A percentile compares a stretch with the other conserved stretches of the same genome.
Evolutionary conservation across 768 basidiomycete species (phyloP).

Genomic region (Pisolithus microcarpus): DNA sequence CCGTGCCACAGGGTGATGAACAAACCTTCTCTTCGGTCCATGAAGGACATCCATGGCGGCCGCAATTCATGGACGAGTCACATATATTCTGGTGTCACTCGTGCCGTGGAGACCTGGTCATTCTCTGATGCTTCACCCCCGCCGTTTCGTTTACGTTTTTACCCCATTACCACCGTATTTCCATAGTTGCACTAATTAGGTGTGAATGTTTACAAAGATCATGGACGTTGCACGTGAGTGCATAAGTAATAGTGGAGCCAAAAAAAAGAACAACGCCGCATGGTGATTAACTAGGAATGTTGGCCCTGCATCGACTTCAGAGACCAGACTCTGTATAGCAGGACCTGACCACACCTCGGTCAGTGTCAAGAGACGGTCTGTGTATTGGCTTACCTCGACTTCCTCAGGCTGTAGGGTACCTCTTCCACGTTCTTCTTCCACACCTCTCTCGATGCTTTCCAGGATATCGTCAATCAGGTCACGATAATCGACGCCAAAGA

Average conservation of each 20-base stretch:
- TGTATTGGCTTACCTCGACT: slow-evolving; percentile 49
- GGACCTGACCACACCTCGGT: slow-evolving; percentile 35
- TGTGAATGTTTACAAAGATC: slow-evolving; percentile 10
- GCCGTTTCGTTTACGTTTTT: not conserved
- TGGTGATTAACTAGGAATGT: slow-evolving; percentile 3
- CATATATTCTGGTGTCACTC: slow-evolving; percentile 88
- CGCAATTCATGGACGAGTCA: slow-evolving; percentile 81
- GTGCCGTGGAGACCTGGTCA: slow-evolving; percentile 75
- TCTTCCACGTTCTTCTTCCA: slow-evolving; percentile 59
- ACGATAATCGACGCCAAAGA: slow-evolving; percentile 83
- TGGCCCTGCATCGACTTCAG: slow-evolving; percentile 22
- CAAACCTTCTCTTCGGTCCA: not conserved
- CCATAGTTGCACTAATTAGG: slow-evolving; percentile 16
- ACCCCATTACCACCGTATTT: not conserved
- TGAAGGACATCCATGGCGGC: slow-evolving; percentile 28
- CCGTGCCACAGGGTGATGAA: slow-evolving; percentile 33
- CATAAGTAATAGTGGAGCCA: slow-evolving; percentile 2
- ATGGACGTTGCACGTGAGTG: slow-evolving; percentile 3
- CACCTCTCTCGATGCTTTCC: slow-evolving; percentile 71
- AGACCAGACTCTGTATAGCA: slow-evolving; percentile 30
- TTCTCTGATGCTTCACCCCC: slow-evolving; percentile 35
- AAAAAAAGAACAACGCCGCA: slow-evolving; percentile 3
- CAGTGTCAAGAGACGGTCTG: not conserved
- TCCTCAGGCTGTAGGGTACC: slow-evolving; percentile 65
- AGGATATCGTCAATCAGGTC: slow-evolving; percentile 71